Base-by-base conservation (phyloP, 306 rosid genomes). In the Lagenaria siceraria region DNA sequence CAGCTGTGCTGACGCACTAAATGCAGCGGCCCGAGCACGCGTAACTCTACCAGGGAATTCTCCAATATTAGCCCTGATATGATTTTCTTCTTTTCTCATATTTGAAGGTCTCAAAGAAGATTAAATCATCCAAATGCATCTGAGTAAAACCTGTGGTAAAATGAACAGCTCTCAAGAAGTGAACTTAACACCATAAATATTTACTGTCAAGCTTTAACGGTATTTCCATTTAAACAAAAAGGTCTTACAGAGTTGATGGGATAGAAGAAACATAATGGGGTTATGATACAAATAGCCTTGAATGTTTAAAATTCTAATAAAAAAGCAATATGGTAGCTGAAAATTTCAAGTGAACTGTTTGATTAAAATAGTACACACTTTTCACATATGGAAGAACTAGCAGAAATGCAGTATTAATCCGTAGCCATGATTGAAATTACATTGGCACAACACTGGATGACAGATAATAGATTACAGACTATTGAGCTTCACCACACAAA, bases 11-110 rank as follows among this genome's bases (percentile, higher is more conserved):
- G 91, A 80, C 54, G 85, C 80, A 29, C 69, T 66, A 35, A 84
- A 78, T 51, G 96, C 87, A 75, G 96, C 91, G 54, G 92, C 90
- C 77, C 83, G 87, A 79, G 93, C 86, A 71, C 96, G 93, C 38
- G 98, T 95, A 78, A 90, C 53, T 78, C 96, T 84, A 77, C 81
- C 86, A 17, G 92, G 81, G 72, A 80, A 74, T 83, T 87, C 93
- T 64, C 75, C 52, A 51, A 79, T 83, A 58, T 81, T 82, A 38
- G 61, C 74, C 21, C 64, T 68, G 33, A 49, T 66, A 77, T 73
- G 63, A 66, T 83, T 89, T 85, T 88, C 91, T 78, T 84, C 89
- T 77, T 84, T 89, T 87, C 85, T 92, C 98, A 95, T 95, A 68
- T 77, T 88, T 82, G 75, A 82, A 81, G 81, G 83, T 74, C 80